Evolutionary conservation across 2,329 filamentous ascomycete genomes (phyloP).

Genomic region (Biscogniauxia marginata): DNA sequence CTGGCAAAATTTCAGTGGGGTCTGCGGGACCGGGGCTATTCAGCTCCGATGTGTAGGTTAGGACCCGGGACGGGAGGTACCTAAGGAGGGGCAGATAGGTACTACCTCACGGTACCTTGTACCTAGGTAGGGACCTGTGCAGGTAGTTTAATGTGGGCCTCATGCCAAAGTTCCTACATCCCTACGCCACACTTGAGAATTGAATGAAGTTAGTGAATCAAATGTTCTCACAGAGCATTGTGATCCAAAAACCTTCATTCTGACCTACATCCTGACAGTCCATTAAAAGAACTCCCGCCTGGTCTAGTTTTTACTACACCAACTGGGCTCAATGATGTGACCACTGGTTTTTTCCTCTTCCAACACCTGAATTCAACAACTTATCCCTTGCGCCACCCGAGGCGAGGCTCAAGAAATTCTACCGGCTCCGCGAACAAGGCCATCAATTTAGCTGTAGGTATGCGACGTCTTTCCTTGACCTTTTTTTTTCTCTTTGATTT

Average conservation of each 20-base stretch:
- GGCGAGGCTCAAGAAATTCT: conserved; percentile 8
- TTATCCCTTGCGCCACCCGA: conserved; percentile 5
- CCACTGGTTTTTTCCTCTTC: conserved; percentile 5
- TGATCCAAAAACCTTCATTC: background rate
- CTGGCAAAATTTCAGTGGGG: too few species aligned
- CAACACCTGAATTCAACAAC: conserved; percentile 4
- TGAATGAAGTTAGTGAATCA: background rate
- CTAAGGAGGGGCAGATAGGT: too few species aligned
- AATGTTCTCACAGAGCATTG: background rate
- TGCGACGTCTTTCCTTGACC: background rate
- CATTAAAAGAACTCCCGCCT: background rate
- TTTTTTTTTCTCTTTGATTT: conserved; percentile 1
- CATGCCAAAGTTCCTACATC: too few species aligned
- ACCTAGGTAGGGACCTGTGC: background rate
- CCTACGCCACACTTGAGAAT: background rate
- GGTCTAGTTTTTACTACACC: conserved; percentile 3
- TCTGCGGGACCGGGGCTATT: too few species aligned
- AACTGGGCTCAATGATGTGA: conserved; percentile 27
- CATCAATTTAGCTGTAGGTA: background rate
- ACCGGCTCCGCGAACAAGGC: conserved; percentile 1
- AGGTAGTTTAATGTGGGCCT: too few species aligned
- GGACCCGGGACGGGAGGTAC: too few species aligned
- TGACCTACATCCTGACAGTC: background rate
- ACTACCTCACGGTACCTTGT: too few species aligned
- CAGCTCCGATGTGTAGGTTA: too few species aligned